Evolutionary conservation across 1,284 basidiomycete species (phyloP), one percentile per base, ranked within the genome.

Genomic region (Lignosus rhinocerotis): DNA sequence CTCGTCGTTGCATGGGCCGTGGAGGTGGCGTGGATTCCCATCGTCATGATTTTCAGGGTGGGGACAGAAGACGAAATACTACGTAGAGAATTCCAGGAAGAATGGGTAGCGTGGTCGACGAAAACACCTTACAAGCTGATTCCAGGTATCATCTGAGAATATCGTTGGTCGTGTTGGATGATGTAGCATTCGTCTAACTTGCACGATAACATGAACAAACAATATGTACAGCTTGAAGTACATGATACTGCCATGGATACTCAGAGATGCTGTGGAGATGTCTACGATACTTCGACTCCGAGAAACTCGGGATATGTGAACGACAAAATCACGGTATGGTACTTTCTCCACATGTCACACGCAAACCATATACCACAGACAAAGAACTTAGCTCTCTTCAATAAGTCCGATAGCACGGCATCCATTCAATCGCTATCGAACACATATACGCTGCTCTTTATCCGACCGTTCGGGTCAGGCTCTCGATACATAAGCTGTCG

Each of bases 361-460:
- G n/a, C n/a, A n/a, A n/a, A n/a, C n/a, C n/a, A 25, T 25, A 4
- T 2, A 25, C 25, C 25, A 25, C 25, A 25, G 25, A 25, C 25
- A 25, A 25, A 25, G 25, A 25, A 25, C 34, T n/a, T 39, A 39
- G 14, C 36, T 11, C 12, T 14, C 36, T 39, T 39, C 6, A 30
- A 14, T 43, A 25, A 43, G n/a, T 19, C 25, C 11, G 21, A 21
- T 19, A 19, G 19, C 41, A 44, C n/a, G 43, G 10, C 42, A 1
- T 31, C n/a, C 31, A 2, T 31, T 56, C 62, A 65, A 32, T 69
- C 68, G 53, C 66, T 69, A 42, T 67, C 65, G 11, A 58, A 38
- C n/a, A 69, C 55, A 39, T 68, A 68, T 25, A 66, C 65, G 16
- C 52, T 44, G 39, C 64, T 67, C 62, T 69, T 69, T 39, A 69